Base-by-base conservation (phyloP, 768 basidiomycete species). In the Pisolithus microcarpus region DNA sequence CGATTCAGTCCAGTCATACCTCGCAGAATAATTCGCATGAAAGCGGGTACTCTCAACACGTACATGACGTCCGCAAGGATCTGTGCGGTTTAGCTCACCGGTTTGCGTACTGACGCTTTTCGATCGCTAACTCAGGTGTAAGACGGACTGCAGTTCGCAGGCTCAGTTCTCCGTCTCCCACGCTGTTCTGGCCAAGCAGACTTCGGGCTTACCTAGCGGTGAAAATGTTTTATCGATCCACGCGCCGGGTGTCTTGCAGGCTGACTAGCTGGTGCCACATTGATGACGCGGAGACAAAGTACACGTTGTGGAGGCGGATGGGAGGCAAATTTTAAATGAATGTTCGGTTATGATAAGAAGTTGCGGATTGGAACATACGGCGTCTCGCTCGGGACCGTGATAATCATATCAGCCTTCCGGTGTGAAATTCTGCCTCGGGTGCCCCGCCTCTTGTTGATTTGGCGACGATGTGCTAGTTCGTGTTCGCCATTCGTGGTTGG, bases 1-100 rank as follows among this genome's bases (percentile, higher is more conserved):
- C 44, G 84, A 85, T 62, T 80, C 90, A 46, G 76, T 91, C 50
- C 91, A 91, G 34, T 15, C 34, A 34, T 34, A 15, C 34, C 13
- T 34, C 34, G 34, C 34, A 34, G 34, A 34, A 34, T 34, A 34
- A 34, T 15, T 34, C 34, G 34, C 34, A 34, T 34, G 34, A 34
- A 11, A 34, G 34, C 34, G 34, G 34, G 13, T 34, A 34, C 15
- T 34, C 13, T 34, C 34, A 34, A 13, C 34, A 34, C 11, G 5
- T 15, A 34, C 5, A 34, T 34, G 34, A 5, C 34, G 13, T 34
- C 13, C 13, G 13, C 34, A 34, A 34, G 34, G 34, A 13, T 11
- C 34, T 34, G 34, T 34, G 34, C 34, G 34, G 34, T 13, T 34
- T 34, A 13, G 34, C 34, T 34, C 34, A 34, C 34, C 13, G 13